Evolutionary conservation across 2,329 filamentous ascomycete genomes (phyloP).

Genomic region (Pseudofabraea citricarpa): DNA sequence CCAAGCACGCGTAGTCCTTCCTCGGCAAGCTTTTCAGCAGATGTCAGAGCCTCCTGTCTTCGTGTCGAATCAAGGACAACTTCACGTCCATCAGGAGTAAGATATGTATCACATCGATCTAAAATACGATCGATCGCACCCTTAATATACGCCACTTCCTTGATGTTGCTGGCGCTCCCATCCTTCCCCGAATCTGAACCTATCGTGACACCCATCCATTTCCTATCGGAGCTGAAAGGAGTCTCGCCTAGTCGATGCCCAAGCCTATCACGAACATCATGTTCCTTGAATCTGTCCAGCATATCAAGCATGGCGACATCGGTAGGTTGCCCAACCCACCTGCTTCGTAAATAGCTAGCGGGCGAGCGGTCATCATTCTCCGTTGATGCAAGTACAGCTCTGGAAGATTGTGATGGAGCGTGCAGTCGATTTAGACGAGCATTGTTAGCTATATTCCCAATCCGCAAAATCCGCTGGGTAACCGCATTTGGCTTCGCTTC

Average conservation of each 20-base stretch:
- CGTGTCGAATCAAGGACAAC: constrained; percentile 75
- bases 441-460: constrained; percentile 97
- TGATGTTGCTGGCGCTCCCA: constrained; percentile 36
- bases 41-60: constrained; percentile 68
- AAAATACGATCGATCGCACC: constrained; percentile 87
- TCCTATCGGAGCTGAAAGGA: constrained; percentile 93
- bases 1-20: constrained; percentile 87
- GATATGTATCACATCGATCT: constrained; percentile 82
- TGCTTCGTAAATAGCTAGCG: constrained; percentile 65
- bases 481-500: constrained; percentile 64
- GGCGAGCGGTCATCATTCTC: constrained; percentile 55
- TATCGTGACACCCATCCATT: constrained; percentile 98
- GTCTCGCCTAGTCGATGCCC: constrained; percentile 80
- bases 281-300: constrained; percentile 83
- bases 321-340: constrained; percentile 95
- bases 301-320: constrained; percentile 97
- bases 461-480: constrained; percentile 75
- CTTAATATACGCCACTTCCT: constrained; percentile 90
- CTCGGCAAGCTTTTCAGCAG: constrained; percentile 80
- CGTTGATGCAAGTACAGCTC: constrained; percentile 82
- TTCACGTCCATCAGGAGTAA: constrained; percentile 81
- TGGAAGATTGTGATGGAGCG: constrained; percentile 64
- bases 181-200: constrained; percentile 34
- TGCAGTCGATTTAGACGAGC: constrained; percentile 71
- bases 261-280: constrained; percentile 82